These are phyloP conservation scores for Iodosphaeria phyllophila DNA, from an alignment of 2,329 filamentous ascomycete species.

Conservation along the genomic window DNA sequence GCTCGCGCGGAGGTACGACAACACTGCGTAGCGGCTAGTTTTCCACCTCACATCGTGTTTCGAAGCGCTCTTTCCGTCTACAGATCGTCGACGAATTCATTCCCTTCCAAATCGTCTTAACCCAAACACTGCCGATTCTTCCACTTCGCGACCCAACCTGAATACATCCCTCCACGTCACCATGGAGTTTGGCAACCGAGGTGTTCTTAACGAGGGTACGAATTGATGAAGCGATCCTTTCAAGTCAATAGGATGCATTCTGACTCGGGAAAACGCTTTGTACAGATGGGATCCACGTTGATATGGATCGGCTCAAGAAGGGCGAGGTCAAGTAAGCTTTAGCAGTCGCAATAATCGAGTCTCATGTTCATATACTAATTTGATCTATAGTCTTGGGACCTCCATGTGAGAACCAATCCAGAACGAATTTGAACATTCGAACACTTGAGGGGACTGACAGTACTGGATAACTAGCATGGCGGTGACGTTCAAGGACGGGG, in stretches of 20 bases:
- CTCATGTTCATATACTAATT: slow-evolving; percentile 15
- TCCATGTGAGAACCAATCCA: slow-evolving; percentile 66
- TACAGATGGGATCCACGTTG: slow-evolving; percentile 93
- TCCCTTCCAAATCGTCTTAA: too few relatives aligned
- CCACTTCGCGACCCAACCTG: too few relatives aligned
- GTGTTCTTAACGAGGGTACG: slow-evolving; percentile 44
- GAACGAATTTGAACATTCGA: too few relatives aligned
- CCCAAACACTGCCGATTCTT: too few relatives aligned
- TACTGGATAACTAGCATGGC: slow-evolving; percentile 64
- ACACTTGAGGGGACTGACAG: too few relatives aligned
- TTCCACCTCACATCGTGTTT: too few relatives aligned
- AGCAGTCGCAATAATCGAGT: background rate
- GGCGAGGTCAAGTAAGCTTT: slow-evolving; percentile 90
- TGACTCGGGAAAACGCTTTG: too few relatives aligned
- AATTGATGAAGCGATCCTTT: slow-evolving; percentile 6
- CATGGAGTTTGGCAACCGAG: slow-evolving; percentile 47
- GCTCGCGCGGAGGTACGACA: too few relatives aligned
- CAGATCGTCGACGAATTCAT: too few relatives aligned
- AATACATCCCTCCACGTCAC: too few relatives aligned
- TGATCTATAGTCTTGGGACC: slow-evolving; percentile 58
- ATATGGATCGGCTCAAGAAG: slow-evolving; percentile 97
- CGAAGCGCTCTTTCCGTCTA: too few relatives aligned
- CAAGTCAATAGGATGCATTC: slow-evolving; percentile 12
- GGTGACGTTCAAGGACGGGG: slow-evolving; percentile 95
- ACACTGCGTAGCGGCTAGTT: too few relatives aligned